Percentiles rank a stretch among this genome's conserved stretches.
Conservation (phyloP, 257 asterid genomes). For the Ophiorrhiza pumila region DNA sequence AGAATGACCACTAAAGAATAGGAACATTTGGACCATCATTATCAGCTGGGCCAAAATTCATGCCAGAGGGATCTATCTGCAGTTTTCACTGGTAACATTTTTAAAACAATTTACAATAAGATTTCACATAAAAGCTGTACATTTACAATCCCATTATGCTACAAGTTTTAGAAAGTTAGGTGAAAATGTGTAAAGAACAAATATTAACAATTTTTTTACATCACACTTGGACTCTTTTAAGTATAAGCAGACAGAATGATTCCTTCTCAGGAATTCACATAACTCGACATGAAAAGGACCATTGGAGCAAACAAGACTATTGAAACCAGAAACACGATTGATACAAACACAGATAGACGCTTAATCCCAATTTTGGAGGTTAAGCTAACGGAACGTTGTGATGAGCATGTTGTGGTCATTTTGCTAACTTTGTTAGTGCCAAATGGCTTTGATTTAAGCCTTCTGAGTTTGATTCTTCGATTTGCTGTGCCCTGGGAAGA, state of each 20-base stretch:
- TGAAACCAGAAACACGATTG: neutral
- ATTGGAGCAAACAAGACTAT: neutral
- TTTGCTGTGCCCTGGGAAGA: conserved; percentile 64
- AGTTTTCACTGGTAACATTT: too few relatives aligned
- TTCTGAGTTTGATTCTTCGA: conserved; percentile 47
- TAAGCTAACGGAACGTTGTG: neutral
- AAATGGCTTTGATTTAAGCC: conserved; percentile 4
- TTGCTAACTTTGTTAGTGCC: neutral
- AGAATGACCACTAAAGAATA: too few relatives aligned
- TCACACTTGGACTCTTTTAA: neutral
- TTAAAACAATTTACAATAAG: neutral
- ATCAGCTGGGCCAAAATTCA: too few relatives aligned
- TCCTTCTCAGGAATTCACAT: neutral
- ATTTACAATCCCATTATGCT: neutral
- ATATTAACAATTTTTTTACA: neutral
- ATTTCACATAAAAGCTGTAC: neutral
- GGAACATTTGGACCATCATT: too few relatives aligned
- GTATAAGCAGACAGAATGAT: neutral
- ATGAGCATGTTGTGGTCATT: neutral
- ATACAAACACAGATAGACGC: neutral
- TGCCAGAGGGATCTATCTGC: too few relatives aligned
- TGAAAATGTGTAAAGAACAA: neutral
- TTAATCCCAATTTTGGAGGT: neutral
- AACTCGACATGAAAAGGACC: too few relatives aligned
- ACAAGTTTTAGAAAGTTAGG: neutral